phyloP scores from a whole-genome alignment of 371 early-diverging fungal species.

The Mucor circinelloides region DNA sequence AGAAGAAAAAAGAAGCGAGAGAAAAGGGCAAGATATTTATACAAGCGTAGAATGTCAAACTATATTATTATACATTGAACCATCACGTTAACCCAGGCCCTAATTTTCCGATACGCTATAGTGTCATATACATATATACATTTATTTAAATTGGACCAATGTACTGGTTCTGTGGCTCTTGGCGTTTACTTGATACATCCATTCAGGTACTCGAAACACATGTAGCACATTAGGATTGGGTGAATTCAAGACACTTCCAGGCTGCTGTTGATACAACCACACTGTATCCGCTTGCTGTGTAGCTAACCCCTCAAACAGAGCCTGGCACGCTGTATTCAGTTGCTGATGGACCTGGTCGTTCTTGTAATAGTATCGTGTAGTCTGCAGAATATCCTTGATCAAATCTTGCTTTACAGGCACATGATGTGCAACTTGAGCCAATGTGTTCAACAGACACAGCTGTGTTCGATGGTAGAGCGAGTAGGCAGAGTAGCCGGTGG shows the following conservation, averaged over 20 bases:
- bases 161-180: not conserved
- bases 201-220: constrained; percentile 32
- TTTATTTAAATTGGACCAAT: not conserved
- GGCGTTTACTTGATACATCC: constrained; percentile 2
- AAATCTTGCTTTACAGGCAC: constrained; percentile 29
- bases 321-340: constrained; percentile 26
- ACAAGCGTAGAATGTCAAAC: not conserved
- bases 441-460: constrained; percentile 31
- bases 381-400: constrained; percentile 32
- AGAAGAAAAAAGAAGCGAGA: not conserved
- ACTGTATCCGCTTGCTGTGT: constrained; percentile 43
- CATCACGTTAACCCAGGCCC: not conserved
- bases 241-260: not conserved
- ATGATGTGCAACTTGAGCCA: constrained; percentile 23
- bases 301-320: constrained; percentile 25
- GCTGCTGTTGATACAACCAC: constrained; percentile 36
- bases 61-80: not conserved
- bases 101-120: constrained; percentile 6
- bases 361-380: constrained; percentile 28
- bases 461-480: constrained; percentile 42
- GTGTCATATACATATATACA: not conserved
- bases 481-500: constrained; percentile 34
- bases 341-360: constrained; percentile 31
- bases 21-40: not conserved
- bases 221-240: constrained; percentile 9